These are phyloP conservation scores for Dioszegia aurantiaca DNA, from an alignment of 768 basidiomycete species.

Conservation along the genomic window DNA sequence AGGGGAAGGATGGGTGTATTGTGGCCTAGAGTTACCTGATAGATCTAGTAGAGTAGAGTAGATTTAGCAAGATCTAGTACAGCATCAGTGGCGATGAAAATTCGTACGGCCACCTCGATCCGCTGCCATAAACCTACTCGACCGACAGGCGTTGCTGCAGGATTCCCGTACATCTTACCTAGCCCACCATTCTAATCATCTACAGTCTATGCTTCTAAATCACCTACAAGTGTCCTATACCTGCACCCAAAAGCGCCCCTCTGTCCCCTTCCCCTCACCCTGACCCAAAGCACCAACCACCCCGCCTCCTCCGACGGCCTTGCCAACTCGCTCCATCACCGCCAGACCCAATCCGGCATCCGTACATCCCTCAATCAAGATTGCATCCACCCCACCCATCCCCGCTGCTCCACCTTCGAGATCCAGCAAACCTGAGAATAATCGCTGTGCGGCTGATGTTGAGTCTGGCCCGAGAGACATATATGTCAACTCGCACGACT, in stretches of 20 bases:
- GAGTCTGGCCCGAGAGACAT: conserved; percentile 52
- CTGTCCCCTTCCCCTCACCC: conserved; percentile 12
- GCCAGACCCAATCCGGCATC: conserved; percentile 83
- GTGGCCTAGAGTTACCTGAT: conserved; percentile 16
- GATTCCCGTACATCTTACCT: neutral
- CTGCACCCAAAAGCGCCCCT: conserved; percentile 44
- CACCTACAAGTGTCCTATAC: too few species aligned
- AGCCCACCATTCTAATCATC: neutral
- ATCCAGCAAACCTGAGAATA: conserved; percentile 82
- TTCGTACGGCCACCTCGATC: too few species aligned
- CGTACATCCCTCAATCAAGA: conserved; percentile 77
- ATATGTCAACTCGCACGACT: conserved; percentile 18
- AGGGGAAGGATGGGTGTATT: conserved; percentile 40
- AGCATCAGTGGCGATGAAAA: too few species aligned
- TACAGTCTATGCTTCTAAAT: too few species aligned
- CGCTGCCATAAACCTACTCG: too few species aligned
- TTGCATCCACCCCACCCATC: conserved; percentile 65
- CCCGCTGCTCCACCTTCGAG: conserved; percentile 64
- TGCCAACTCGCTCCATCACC: conserved; percentile 88
- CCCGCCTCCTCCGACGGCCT: conserved; percentile 70
- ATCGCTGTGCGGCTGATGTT: conserved; percentile 67
- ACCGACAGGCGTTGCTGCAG: neutral
- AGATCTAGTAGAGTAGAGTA: neutral
- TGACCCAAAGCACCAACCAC: conserved; percentile 23
- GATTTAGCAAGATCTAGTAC: too few species aligned